These are phyloP conservation scores for Murraya koenigii DNA, from an alignment of 345 rosid genomes.

Conservation along the genomic window DNA sequence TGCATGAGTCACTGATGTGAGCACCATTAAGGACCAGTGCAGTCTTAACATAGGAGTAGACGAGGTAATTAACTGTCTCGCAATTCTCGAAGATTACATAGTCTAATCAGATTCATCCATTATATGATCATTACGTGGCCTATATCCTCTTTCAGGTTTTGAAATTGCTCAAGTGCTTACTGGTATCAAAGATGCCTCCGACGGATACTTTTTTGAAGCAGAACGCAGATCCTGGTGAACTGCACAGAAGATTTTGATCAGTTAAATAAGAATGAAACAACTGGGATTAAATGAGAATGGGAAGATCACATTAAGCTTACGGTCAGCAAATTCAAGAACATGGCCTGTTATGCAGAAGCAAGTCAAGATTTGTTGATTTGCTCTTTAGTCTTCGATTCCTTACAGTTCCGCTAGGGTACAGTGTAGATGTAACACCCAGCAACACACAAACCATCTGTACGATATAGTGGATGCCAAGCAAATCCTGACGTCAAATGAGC, in stretches of 20 bases:
- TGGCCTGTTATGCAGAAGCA: constrained; percentile 24
- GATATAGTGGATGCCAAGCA: constrained; percentile 7
- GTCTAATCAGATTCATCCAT: neutral
- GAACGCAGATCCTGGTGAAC: neutral
- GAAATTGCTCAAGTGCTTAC: constrained; percentile 10
- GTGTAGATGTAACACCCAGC: constrained; percentile 9
- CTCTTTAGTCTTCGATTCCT: constrained; percentile 38
- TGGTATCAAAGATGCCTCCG: constrained; percentile 18
- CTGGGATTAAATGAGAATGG: neutral
- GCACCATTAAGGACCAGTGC: constrained; percentile 9
- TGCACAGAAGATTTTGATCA: neutral
- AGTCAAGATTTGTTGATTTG: constrained; percentile 25
- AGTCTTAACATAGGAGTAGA: neutral
- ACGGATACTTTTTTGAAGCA: constrained; percentile 16
- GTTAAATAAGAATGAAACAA: neutral
- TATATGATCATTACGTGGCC: neutral
- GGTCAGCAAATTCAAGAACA: constrained; percentile 24
- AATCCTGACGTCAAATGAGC: constrained; percentile 11
- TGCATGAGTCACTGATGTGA: constrained; percentile 8
- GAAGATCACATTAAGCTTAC: constrained; percentile 9
- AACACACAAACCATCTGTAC: constrained; percentile 6
- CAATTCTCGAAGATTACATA: neutral
- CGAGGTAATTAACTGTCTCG: constrained; percentile 10
- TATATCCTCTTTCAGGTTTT: constrained; percentile 19
- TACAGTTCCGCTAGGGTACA: constrained; percentile 26